These are phyloP conservation scores for Syzygium syzygioides DNA, from an alignment of 441 rosid genomes.

Conservation along the genomic window DNA sequence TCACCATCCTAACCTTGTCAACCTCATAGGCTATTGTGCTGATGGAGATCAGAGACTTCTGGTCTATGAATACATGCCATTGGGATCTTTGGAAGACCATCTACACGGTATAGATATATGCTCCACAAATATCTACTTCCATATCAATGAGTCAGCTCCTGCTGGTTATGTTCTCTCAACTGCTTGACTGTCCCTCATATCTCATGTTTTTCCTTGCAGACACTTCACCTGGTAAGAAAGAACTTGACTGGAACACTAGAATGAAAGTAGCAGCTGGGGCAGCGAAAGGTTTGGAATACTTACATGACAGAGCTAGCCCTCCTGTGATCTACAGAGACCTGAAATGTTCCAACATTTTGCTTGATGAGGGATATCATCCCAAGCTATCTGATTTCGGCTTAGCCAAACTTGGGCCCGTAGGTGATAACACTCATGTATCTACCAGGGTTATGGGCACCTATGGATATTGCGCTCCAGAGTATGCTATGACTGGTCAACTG, in stretches of 20 bases:
- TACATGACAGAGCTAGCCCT: constrained; percentile 17
- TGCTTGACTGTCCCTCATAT: neutral
- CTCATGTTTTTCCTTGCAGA: neutral
- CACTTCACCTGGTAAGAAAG: constrained; percentile 2
- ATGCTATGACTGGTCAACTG: constrained; percentile 20
- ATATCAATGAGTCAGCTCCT: neutral
- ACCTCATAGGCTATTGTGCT: constrained; percentile 17
- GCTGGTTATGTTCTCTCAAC: neutral
- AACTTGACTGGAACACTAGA: constrained; percentile 16
- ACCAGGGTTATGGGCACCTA: constrained; percentile 21
- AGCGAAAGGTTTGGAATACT: constrained; percentile 14
- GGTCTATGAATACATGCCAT: constrained; percentile 16
- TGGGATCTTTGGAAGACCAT: constrained; percentile 18
- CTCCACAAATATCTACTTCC: neutral
- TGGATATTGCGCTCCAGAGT: constrained; percentile 20
- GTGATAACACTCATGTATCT: constrained; percentile 18
- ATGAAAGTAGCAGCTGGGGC: constrained; percentile 23
- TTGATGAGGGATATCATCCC: constrained; percentile 19
- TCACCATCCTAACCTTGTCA: constrained; percentile 17
- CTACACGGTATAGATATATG: constrained; percentile 1
- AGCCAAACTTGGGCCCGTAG: constrained; percentile 18
- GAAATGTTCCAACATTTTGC: constrained; percentile 17
- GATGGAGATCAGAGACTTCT: constrained; percentile 21
- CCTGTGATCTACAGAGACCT: constrained; percentile 17
- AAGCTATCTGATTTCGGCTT: constrained; percentile 20